Evolutionary conservation across 768 basidiomycete genomes (phyloP), one percentile per base, ranked within the genome.

Genomic region (Crucibulum laeve): DNA sequence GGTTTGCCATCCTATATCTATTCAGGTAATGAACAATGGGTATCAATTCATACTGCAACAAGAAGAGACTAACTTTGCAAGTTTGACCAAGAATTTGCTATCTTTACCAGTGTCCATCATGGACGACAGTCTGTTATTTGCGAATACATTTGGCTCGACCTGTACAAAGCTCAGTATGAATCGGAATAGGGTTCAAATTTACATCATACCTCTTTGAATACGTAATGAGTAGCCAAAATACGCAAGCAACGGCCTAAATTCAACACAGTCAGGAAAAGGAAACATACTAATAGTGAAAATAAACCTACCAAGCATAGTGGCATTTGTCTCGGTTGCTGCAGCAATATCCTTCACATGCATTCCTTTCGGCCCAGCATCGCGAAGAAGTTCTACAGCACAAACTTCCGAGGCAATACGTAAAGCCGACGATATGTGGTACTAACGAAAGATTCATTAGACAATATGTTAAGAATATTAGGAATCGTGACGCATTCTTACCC

Each of bases 151-250:
- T 1, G 60, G 61, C 1, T 44, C 42, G 3, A 39, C 42, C 46
- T 43, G 23, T 17, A 8, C 14, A 42, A 13, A 24, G 4, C 18
- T 28, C 14, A 33, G n/a, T 17, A n/a, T n/a, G 10, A 14, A 17
- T n/a, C n/a, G n/a, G 11, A 26, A 13, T 14, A 22, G 15, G 25
- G 22, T 1, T 7, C 40, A 26, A 18, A 40, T 8, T 8, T 17
- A 25, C 13, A 32, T 25, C 19, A 44, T 19, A 60, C 53, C 43
- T 69, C 67, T 11, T 37, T 33, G 51, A 65, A 68, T 25, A 68
- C 54, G 41, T 67, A 60, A 38, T 59, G 52, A 0, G 61, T 60
- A 4, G 66, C 64, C 10, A 68, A 57, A 8, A 60, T 50, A 10
- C 65, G 56, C 3, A 69, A 49, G 23, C 57, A 46, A 17, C 65